Percentiles rank a stretch among this genome's conserved stretches.
phyloP scores from a whole-genome alignment of 805 yeast species.

The Kluyveromyces dobzhanskii region DNA sequence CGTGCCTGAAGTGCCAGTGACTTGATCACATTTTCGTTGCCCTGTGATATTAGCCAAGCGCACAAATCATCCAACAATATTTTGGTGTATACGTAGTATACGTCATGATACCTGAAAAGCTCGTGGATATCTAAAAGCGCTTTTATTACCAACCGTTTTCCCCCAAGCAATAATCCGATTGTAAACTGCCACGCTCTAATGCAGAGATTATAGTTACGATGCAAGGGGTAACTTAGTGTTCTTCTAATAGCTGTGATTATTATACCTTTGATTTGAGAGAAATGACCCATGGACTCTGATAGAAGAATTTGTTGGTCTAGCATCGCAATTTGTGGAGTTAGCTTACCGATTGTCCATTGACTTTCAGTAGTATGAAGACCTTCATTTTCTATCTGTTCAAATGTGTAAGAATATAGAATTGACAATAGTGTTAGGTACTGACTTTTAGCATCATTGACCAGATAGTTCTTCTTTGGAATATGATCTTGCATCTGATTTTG shows the following conservation, averaged over 20 bases:
- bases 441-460: slow-evolving; percentile 48
- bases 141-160: slow-evolving; percentile 57
- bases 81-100: slow-evolving; percentile 76
- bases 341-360: slow-evolving; percentile 88
- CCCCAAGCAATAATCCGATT: slow-evolving; percentile 53
- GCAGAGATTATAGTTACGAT: slow-evolving; percentile 57
- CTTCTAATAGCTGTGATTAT: slow-evolving; percentile 60
- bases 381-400: slow-evolving; percentile 67
- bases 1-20: slow-evolving; percentile 58
- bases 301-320: slow-evolving; percentile 52
- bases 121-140: slow-evolving; percentile 56
- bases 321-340: slow-evolving; percentile 68
- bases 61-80: slow-evolving; percentile 70
- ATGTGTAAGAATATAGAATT: slow-evolving; percentile 62
- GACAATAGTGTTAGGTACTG: slow-evolving; percentile 57
- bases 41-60: slow-evolving; percentile 57
- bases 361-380: slow-evolving; percentile 75
- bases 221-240: slow-evolving; percentile 71
- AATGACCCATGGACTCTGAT: slow-evolving; percentile 14
- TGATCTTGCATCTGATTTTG: slow-evolving; percentile 53
- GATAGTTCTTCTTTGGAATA: slow-evolving; percentile 55
- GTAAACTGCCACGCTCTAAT: slow-evolving; percentile 69
- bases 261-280: slow-evolving; percentile 38
- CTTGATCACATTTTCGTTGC: slow-evolving; percentile 51
- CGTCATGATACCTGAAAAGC: slow-evolving; percentile 72